These are phyloP conservation scores for Gnetum montanum DNA, from an alignment of 75 land plant genomes.

Conservation along the genomic window DNA sequence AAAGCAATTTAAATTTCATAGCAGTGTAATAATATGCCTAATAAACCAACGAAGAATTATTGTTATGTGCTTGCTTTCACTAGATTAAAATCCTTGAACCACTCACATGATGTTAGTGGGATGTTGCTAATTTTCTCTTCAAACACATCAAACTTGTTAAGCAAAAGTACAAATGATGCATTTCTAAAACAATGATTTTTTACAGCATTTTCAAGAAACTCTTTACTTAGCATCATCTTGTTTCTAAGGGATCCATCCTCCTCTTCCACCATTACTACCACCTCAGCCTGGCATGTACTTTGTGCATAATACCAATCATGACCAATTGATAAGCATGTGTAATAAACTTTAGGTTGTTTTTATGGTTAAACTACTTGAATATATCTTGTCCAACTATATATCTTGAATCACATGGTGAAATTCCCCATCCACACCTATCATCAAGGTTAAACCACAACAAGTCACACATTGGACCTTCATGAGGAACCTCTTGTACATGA, in stretches of 20 bases:
- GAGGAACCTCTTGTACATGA: conserved; percentile 94
- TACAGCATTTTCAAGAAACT: conserved; percentile 42
- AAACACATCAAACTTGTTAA: conserved; percentile 57
- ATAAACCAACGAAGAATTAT: conserved; percentile 13
- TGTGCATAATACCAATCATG: conserved; percentile 95
- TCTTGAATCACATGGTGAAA: conserved; percentile 89
- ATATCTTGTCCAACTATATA: conserved; percentile 95
- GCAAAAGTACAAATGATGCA: conserved; percentile 47
- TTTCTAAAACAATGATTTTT: conserved; percentile 41
- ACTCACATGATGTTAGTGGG: conserved; percentile 39
- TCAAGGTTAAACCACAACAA: conserved; percentile 88
- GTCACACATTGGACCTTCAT: conserved; percentile 94
- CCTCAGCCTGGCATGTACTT: no score
- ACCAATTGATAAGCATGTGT: conserved; percentile 92
- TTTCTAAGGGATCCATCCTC: conserved; percentile 22
- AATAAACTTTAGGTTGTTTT: conserved; percentile 81
- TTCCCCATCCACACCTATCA: conserved; percentile 98
- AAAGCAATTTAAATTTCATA: conserved; percentile 68
- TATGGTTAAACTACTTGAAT: conserved; percentile 88
- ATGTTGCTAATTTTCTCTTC: conserved; percentile 41
- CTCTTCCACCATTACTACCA: no score
- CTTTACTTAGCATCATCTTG: conserved; percentile 53
- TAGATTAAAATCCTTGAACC: conserved; percentile 65
- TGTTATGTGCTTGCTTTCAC: conserved; percentile 36
- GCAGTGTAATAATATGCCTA: conserved; percentile 49